A percentile compares a stretch with the other conserved stretches of the same genome.
Conservation (phyloP, 2,329 filamentous ascomycete genomes). For the Penicillium frequentans region DNA sequence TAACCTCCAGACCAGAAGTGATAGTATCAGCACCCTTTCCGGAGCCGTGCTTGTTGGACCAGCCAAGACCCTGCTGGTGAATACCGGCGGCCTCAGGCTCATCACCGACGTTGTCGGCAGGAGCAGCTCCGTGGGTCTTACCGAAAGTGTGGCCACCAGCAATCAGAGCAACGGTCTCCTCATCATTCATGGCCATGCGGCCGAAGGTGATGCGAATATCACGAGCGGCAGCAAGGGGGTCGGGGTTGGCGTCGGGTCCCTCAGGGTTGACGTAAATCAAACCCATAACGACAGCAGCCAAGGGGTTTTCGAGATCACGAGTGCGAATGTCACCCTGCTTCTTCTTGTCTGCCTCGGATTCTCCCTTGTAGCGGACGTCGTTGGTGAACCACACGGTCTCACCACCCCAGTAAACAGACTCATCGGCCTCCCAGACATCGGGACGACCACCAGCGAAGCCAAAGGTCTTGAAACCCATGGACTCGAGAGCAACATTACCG, state of each 20-base stretch:
- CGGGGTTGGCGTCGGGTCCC: slow-evolving; percentile 70
- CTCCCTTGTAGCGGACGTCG: slow-evolving; percentile 65
- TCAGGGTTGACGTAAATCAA: slow-evolving; percentile 82
- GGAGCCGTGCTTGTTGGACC: slow-evolving; percentile 63
- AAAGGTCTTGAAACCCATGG: slow-evolving; percentile 72
- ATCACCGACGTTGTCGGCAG: slow-evolving; percentile 62
- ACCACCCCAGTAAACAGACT: slow-evolving; percentile 74
- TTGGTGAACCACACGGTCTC: slow-evolving; percentile 69
- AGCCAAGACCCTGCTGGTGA: slow-evolving; percentile 70
- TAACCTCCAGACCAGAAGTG: slow-evolving; percentile 76
- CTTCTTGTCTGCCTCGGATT: slow-evolving; percentile 42
- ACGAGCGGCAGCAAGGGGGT: slow-evolving; percentile 66
- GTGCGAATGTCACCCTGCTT: slow-evolving; percentile 52
- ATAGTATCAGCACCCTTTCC: slow-evolving; percentile 73
- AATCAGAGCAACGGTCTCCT: slow-evolving; percentile 78
- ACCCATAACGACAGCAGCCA: slow-evolving; percentile 71
- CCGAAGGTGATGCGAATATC: slow-evolving; percentile 75
- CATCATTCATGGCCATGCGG: slow-evolving; percentile 81
- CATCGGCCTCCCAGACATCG: slow-evolving; percentile 74
- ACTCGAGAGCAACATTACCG: slow-evolving; percentile 75
- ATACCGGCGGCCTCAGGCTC: slow-evolving; percentile 67
- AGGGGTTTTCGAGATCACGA: slow-evolving; percentile 66
- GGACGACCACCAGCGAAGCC: slow-evolving; percentile 72
- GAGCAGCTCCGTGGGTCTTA: slow-evolving; percentile 75
- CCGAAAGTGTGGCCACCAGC: slow-evolving; percentile 77